Evolutionary conservation across 305 asterid genomes (phyloP).

Genomic region (Solanum hybrid): DNA sequence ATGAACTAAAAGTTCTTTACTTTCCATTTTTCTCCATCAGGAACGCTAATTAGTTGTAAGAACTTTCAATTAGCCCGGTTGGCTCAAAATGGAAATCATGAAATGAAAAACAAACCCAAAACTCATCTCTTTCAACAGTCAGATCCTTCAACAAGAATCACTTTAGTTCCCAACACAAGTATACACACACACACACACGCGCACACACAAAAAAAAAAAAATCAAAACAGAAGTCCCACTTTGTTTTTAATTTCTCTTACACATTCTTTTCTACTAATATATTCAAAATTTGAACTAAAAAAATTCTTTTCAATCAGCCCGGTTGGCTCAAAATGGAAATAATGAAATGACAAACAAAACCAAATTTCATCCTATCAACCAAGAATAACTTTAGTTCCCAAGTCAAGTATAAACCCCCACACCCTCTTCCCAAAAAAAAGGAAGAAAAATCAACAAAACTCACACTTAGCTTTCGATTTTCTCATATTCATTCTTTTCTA

Average conservation of each 20-base stretch:
- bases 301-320: background rate
- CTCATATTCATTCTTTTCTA: background rate
- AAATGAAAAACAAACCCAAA: no score
- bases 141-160: no score
- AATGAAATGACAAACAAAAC: background rate
- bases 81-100: no score
- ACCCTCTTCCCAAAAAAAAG: no score
- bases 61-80: background rate
- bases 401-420: no score
- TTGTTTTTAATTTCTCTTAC: no score
- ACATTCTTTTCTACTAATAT: background rate
- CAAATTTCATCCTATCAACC: background rate
- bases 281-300: background rate
- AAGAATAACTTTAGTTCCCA: background rate
- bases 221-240: no score
- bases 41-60: background rate
- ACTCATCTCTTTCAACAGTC: no score
- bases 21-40: background rate
- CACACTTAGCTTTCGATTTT: background rate
- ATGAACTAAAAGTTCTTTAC: background rate
- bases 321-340: background rate
- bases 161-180: no score
- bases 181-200: no score
- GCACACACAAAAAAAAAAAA: no score
- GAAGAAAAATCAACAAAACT: no score